These are phyloP conservation scores for Venturia effusa DNA, from an alignment of 2,329 filamentous ascomycete genomes.

Conservation along the genomic window DNA sequence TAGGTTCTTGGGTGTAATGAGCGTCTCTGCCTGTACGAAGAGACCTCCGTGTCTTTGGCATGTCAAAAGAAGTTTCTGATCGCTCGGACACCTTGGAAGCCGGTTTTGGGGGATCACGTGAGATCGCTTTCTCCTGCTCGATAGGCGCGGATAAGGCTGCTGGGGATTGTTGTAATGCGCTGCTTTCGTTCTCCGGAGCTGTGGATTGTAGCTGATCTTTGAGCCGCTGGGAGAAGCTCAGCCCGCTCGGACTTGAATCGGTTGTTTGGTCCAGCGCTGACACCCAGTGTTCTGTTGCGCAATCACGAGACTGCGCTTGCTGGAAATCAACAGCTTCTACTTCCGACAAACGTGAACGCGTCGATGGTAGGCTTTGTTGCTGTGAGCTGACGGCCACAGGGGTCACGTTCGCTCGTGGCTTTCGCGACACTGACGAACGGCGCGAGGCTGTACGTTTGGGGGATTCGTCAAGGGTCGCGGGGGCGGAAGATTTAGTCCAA, in stretches of 20 bases:
- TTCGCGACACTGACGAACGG: neutral
- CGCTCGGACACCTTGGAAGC: neutral
- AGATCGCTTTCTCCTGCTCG: neutral
- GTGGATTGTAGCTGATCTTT: neutral
- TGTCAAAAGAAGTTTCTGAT: slow-evolving; percentile 3
- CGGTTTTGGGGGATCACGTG: neutral
- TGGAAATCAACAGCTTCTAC: neutral
- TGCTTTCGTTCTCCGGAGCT: neutral
- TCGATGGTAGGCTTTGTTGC: neutral
- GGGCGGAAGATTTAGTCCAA: neutral
- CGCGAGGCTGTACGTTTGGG: neutral
- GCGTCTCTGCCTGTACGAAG: neutral
- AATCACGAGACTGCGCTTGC: slow-evolving; percentile 1
- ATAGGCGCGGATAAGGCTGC: neutral
- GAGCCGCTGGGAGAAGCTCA: neutral
- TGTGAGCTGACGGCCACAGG: neutral
- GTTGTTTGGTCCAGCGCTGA: neutral
- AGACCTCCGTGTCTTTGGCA: slow-evolving; percentile 10
- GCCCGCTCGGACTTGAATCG: neutral
- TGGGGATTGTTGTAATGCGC: neutral
- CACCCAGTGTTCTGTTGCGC: neutral
- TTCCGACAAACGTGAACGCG: neutral
- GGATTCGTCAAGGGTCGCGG: neutral
- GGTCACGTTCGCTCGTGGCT: neutral
- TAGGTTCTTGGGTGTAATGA: neutral